Conservation (phyloP, 2,329 filamentous ascomycete genomes). For the Curvularia lunata region DNA sequence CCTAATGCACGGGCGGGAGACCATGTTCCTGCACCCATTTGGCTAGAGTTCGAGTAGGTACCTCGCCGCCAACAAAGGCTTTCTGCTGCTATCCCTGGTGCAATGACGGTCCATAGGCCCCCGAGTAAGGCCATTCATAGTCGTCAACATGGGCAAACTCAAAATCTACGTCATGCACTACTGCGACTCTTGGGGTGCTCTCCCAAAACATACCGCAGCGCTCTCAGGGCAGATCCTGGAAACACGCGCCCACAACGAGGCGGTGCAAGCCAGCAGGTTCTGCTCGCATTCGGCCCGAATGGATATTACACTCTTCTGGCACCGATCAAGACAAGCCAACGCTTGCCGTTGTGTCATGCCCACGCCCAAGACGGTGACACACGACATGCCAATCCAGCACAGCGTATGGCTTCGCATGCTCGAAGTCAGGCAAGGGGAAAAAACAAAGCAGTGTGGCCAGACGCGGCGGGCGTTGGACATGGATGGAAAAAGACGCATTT, state of each 20-base stretch:
- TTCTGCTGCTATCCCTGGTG: not conserved
- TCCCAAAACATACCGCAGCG: slow-evolving; percentile 12
- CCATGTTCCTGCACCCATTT: slow-evolving; percentile 22
- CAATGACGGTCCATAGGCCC: slow-evolving; percentile 10
- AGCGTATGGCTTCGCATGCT: not conserved
- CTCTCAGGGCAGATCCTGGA: slow-evolving; percentile 24
- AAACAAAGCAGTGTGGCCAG: slow-evolving; percentile 16
- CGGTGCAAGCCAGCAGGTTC: slow-evolving; percentile 32
- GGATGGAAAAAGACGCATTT: slow-evolving; percentile 20
- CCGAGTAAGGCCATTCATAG: slow-evolving; percentile 4
- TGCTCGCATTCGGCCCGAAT: slow-evolving; percentile 44
- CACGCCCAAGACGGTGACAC: slow-evolving; percentile 18
- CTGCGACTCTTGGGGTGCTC: slow-evolving; percentile 13
- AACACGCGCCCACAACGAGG: slow-evolving; percentile 26
- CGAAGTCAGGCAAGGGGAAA: not conserved
- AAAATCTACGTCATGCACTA: slow-evolving; percentile 33
- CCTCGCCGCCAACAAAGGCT: not conserved
- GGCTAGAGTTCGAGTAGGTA: slow-evolving; percentile 4
- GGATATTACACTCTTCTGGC: slow-evolving; percentile 33
- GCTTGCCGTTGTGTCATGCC: slow-evolving; percentile 24
- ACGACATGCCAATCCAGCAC: not conserved
- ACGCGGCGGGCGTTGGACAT: not conserved
- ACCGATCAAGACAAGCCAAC: slow-evolving; percentile 33
- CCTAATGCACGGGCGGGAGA: slow-evolving; percentile 26
- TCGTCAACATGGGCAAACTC: slow-evolving; percentile 19